phyloP scores from a whole-genome alignment of 805 yeast genomes.

The Hanseniaspora taiwanica region DNA sequence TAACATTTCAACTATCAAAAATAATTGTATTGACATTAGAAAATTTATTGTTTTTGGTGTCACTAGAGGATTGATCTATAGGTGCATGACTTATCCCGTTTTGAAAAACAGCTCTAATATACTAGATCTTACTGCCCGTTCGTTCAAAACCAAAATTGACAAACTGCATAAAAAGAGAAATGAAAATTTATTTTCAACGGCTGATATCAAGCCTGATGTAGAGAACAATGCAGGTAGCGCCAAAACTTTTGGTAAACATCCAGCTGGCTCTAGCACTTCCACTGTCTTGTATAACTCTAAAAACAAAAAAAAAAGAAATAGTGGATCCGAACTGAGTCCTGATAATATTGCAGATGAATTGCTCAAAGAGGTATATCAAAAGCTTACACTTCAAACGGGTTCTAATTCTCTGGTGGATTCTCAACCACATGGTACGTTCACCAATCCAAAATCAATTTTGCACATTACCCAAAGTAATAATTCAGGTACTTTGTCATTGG shows the following conservation, averaged over 20 bases:
- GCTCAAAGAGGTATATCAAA: constrained; percentile 17
- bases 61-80: constrained; percentile 63
- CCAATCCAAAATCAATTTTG: constrained; percentile 3
- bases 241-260: not conserved
- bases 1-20: constrained; percentile 38
- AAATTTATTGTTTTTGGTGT: constrained; percentile 81
- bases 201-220: constrained; percentile 18
- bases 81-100: constrained; percentile 69
- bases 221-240: not conserved
- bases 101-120: constrained; percentile 17
- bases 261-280: too few species aligned
- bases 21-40: constrained; percentile 59
- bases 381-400: constrained; percentile 10
- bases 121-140: constrained; percentile 7
- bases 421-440: not conserved
- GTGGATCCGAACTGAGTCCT: not conserved
- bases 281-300: not conserved
- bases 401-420: constrained; percentile 1
- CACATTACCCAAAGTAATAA: not conserved
- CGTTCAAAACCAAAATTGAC: constrained; percentile 7
- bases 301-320: not conserved
- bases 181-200: constrained; percentile 18
- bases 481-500: not conserved
- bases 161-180: constrained; percentile 3
- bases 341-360: constrained; percentile 18